Base-by-base conservation (phyloP, 2,329 filamentous ascomycete genomes). In the Botrytis deweyae region DNA sequence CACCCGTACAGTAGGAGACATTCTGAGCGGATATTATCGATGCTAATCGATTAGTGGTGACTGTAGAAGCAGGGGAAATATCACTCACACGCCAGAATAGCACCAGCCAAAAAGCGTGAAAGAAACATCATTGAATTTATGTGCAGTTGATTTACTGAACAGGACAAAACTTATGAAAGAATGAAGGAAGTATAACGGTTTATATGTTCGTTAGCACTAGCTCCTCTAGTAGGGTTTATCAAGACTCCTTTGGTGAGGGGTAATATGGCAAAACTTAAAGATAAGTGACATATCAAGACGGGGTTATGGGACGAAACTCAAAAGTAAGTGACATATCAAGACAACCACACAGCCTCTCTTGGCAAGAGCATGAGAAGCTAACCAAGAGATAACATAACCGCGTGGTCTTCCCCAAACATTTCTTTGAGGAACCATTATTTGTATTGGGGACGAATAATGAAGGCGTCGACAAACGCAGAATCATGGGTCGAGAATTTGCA, bases 1-100 rank as follows among this genome's bases (percentile, higher is more conserved):
- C 74, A 16, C 46, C 33, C 1, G 77, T 63, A 66, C 78, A 79
- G 38, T 77, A 76, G 38, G 76, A 74, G 22, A 63, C 76, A 73
- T 65, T 76, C 72, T 78, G 76, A 16, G 78, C 76, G 64, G 69
- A n/a, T 5, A 68, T 69, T 46, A 66, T 61, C 40, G 76, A 76
- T 62, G 66, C 78, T 80, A 52, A 44, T 69, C n/a, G 49, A 52
- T 38, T 61, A 58, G 42, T 18, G 44, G 29, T 40, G 71, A n/a
- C 14, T 42, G 22, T 16, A 22, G 8, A 59, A 46, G 18, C 33
- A 6, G n/a, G 58, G 40, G 29, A 36, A 12, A n/a, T 18, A 33
- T 38, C 9, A 68, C 71, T n/a, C 68, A 72, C 71, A 44, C 40
- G 64, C 36, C 29, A 68, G 46, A 40, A 72, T n/a, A 46, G 29